Evolutionary conservation across 371 early-diverging fungal genomes (phyloP).

Genomic region (Rhizopus arrhizus): DNA sequence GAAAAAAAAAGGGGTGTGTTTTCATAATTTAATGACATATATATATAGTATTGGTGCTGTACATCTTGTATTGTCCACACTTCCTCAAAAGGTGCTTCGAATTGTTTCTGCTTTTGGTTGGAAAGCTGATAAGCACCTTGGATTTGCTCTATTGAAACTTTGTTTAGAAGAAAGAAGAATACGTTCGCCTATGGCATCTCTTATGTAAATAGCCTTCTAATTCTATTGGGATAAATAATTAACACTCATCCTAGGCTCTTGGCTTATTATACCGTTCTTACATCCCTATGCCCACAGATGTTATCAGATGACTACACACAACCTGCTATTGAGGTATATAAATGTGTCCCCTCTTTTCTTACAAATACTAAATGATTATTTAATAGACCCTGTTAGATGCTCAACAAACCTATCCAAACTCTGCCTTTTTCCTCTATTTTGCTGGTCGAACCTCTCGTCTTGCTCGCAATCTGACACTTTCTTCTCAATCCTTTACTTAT

Average conservation of each 20-base stretch:
- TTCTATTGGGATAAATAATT: not conserved
- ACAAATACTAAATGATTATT: constrained; percentile 2
- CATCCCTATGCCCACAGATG: constrained; percentile 49
- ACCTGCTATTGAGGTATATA: constrained; percentile 57
- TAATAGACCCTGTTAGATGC: constrained; percentile 57
- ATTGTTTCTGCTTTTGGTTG: constrained; percentile 67
- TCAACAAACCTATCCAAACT: constrained; percentile 59
- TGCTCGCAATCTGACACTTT: constrained; percentile 49
- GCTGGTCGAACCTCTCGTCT: constrained; percentile 62
- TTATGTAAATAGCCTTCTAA: constrained; percentile 45
- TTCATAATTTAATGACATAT: not conserved
- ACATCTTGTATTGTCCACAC: constrained; percentile 59
- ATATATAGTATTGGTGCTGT: constrained; percentile 64
- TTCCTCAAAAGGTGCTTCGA: constrained; percentile 64
- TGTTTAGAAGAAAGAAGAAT: constrained; percentile 61
- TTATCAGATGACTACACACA: constrained; percentile 47
- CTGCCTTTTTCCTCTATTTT: constrained; percentile 67
- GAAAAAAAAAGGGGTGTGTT: not conserved
- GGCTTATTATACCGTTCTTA: constrained; percentile 51
- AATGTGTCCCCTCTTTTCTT: not conserved
- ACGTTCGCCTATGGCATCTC: constrained; percentile 64
- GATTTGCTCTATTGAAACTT: constrained; percentile 59
- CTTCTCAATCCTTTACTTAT: constrained; percentile 52
- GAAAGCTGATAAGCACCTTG: constrained; percentile 65
- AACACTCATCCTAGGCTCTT: constrained; percentile 33